Evolutionary conservation across 2,329 filamentous ascomycete species (phyloP).

Genomic region (Dactylella cylindrospora): DNA sequence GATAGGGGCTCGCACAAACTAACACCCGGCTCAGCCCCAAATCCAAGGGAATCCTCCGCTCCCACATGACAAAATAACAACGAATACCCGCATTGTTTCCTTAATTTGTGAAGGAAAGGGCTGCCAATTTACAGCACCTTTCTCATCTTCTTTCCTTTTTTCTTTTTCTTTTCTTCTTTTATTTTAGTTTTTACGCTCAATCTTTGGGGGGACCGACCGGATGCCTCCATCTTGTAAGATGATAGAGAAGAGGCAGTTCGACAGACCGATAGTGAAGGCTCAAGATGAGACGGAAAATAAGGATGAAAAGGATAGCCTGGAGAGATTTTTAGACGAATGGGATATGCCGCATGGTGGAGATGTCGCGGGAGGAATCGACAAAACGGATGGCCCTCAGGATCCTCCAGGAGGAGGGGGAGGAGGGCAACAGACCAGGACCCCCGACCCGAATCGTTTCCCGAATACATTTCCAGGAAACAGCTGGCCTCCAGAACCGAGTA

Average conservation of each 20-base stretch:
- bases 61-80: too few species aligned
- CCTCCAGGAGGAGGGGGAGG: conserved; percentile 5
- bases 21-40: too few species aligned
- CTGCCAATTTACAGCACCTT: too few species aligned
- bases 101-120: too few species aligned
- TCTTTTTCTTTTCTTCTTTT: not conserved
- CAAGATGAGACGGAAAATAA: conserved; percentile 10
- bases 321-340: conserved; percentile 28
- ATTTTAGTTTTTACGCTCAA: not conserved
- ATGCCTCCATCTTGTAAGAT: conserved; percentile 37
- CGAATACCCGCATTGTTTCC: too few species aligned
- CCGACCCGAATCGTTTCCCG: not conserved
- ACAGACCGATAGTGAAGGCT: conserved; percentile 18
- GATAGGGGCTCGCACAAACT: too few species aligned
- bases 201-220: not conserved
- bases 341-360: conserved; percentile 21
- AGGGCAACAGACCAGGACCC: not conserved
- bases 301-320: conserved; percentile 26
- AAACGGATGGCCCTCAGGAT: conserved; percentile 16
- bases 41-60: too few species aligned
- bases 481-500: conserved; percentile 16
- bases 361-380: conserved; percentile 21
- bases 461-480: conserved; percentile 13
- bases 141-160: not conserved
- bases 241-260: conserved; percentile 6